Evolutionary conservation across 805 yeast genomes (phyloP).

Genomic region (Metschnikowia similis): DNA sequence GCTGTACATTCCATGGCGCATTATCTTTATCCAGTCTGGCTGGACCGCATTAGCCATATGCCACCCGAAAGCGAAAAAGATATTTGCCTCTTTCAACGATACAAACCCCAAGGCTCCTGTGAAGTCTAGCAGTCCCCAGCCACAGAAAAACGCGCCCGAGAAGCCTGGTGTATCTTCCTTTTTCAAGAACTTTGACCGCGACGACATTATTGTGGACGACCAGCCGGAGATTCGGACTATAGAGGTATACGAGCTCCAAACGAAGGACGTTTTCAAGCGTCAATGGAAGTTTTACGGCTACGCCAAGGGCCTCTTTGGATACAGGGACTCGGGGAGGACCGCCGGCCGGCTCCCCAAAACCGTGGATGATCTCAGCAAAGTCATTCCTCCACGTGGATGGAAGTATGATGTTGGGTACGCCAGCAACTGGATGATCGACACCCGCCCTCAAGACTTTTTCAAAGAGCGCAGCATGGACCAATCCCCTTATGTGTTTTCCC

Average conservation of each 20-base stretch:
- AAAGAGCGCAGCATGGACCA: conserved; percentile 33
- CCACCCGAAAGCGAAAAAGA: conserved; percentile 55
- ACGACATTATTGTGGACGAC: conserved; percentile 66
- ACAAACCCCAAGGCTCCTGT: conserved; percentile 27
- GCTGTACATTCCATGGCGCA: conserved; percentile 60
- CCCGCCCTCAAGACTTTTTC: conserved; percentile 50
- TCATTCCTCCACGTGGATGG: conserved; percentile 74
- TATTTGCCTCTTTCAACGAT: conserved; percentile 17
- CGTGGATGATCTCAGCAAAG: conserved; percentile 46
- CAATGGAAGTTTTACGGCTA: conserved; percentile 61
- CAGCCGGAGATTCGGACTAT: conserved; percentile 57
- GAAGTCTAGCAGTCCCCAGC: conserved; percentile 19
- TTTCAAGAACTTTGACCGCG: conserved; percentile 33
- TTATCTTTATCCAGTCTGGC: conserved; percentile 49
- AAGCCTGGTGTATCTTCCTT: not conserved
- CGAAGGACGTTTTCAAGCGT: conserved; percentile 54
- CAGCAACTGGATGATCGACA: conserved; percentile 64
- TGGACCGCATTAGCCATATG: conserved; percentile 52
- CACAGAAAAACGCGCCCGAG: conserved; percentile 11
- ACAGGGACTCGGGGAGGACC: conserved; percentile 35
- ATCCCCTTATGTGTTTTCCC: conserved; percentile 21
- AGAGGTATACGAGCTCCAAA: conserved; percentile 74
- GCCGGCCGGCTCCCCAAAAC: conserved; percentile 63
- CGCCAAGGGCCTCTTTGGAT: conserved; percentile 53
- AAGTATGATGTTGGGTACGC: conserved; percentile 50